Evolutionary conservation across 176 grass and related monocot genomes (phyloP).

Genomic region (Musa itinerans): DNA sequence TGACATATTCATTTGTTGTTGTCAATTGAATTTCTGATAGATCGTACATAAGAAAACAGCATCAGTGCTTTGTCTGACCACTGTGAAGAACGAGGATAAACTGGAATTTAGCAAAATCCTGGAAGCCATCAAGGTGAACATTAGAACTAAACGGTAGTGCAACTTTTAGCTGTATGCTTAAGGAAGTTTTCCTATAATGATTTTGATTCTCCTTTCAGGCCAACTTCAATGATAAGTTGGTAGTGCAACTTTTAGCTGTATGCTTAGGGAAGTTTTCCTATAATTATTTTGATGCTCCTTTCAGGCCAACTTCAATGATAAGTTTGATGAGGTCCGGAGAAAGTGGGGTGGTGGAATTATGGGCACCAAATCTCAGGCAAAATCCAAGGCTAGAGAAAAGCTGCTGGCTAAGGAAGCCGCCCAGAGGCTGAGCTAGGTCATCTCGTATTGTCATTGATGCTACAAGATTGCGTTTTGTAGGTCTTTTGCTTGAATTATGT

Average conservation of each 20-base stretch:
- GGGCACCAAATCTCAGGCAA: conserved; percentile 63
- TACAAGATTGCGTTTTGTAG: too few species aligned
- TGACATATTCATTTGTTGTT: neutral
- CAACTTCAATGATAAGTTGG: conserved; percentile 44
- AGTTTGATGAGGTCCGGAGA: conserved; percentile 53
- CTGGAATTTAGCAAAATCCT: conserved; percentile 79
- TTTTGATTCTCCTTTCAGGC: conserved; percentile 17
- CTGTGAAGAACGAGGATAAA: conserved; percentile 72
- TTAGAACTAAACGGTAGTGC: too few species aligned
- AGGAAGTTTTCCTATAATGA: neutral
- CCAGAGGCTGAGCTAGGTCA: conserved; percentile 44
- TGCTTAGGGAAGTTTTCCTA: neutral
- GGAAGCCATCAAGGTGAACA: conserved; percentile 53
- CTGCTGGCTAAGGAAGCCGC: conserved; percentile 60
- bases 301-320: conserved; percentile 61
- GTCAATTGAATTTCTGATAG: neutral
- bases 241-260: neutral
- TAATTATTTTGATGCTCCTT: neutral
- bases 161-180: neutral
- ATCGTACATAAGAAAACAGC: conserved; percentile 72
- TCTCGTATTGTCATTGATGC: too few species aligned
- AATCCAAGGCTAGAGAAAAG: conserved; percentile 69
- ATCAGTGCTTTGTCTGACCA: conserved; percentile 53
- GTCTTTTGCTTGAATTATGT: too few species aligned
- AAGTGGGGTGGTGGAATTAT: conserved; percentile 62